Percentiles rank a stretch among this genome's conserved stretches.
These are phyloP conservation scores for Mycena filopes DNA, from an alignment of 768 basidiomycete species.

Conservation along the genomic window DNA sequence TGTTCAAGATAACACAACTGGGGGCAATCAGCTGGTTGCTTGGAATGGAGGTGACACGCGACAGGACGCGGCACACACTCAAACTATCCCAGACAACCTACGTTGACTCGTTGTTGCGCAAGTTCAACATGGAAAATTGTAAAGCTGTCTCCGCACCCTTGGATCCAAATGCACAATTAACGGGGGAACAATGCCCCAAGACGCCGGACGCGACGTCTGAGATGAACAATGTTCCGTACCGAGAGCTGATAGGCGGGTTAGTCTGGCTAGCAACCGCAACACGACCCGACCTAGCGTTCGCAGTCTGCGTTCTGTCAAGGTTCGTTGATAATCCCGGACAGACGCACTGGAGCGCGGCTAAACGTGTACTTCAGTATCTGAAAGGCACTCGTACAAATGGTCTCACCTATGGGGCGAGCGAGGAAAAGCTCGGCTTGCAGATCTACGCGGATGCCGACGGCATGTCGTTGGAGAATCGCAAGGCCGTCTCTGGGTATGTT, in stretches of 20 bases:
- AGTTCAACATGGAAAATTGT: slow-evolving; percentile 28
- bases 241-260: slow-evolving; percentile 13
- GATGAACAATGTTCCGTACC: slow-evolving; percentile 9
- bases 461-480: slow-evolving; percentile 12
- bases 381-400: slow-evolving; percentile 7
- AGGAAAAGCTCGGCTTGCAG: slow-evolving; percentile 3
- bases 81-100: slow-evolving; percentile 43
- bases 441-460: slow-evolving; percentile 22
- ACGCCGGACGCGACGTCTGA: neutral
- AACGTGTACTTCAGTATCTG: slow-evolving; percentile 23
- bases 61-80: slow-evolving; percentile 33
- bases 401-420: slow-evolving; percentile 9
- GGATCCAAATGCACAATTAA: slow-evolving; percentile 14
- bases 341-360: slow-evolving; percentile 17
- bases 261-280: slow-evolving; percentile 19
- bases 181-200: slow-evolving; percentile 9
- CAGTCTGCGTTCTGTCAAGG: slow-evolving; percentile 6
- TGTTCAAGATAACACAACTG: slow-evolving; percentile 45
- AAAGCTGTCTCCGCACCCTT: slow-evolving; percentile 20
- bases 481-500: slow-evolving; percentile 16
- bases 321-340: slow-evolving; percentile 25
- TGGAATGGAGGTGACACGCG: slow-evolving; percentile 43
- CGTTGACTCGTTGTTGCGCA: slow-evolving; percentile 38
- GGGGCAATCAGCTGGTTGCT: slow-evolving; percentile 43
- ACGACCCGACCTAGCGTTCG: slow-evolving; percentile 16